Base-by-base conservation (phyloP, 345 rosid genomes). In the Cochlearia excelsa region DNA sequence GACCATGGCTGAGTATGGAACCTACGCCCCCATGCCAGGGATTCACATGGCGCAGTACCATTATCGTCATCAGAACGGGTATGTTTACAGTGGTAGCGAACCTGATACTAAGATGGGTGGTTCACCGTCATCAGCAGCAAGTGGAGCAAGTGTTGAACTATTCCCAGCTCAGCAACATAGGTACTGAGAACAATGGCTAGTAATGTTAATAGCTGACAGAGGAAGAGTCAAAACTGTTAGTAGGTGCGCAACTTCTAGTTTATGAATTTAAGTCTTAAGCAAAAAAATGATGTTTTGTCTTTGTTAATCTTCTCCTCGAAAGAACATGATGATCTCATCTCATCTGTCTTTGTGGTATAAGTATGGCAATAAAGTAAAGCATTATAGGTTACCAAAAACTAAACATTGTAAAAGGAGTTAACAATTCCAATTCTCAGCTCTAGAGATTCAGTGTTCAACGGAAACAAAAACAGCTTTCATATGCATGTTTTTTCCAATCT, bases 31-130 rank as follows among this genome's bases (percentile, higher is more conserved):
- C 23, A 77, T 51, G 56, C 70, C 85, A 27, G 79, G 70, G 39
- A 30, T 78, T 57, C 83, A 70, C 42, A 44, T 71, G 73, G 76
- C 76, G 10, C 81, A 72, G 23, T 82, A 69, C 39, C 82, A 77
- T 51, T 70, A 71, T 42, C 78, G 69, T 34, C 71, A 67, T 37
- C 76, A 42, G 47, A 72, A 66, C 46, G 90, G 84, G 30, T 80
- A 70, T 73, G 65, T 23, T 38, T 63, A 7, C 54, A 57, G 11
- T 37, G 59, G 65, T 38, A 56, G 37, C 26, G 69, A 70, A 51
- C 38, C 54, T 8, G 45, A 26, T 3, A 46, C 75, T 28, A 65
- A 59, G 43, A 31, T 65, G 61, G 28, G 51, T 65, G 75, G 70
- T 46, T 65, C 75, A 33, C 57, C 28, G 57, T 59, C 75, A 26